Percentiles rank a stretch among this genome's conserved stretches.
phyloP scores from a whole-genome alignment of 768 basidiomycete genomes.

The Cystobasidium onofrii region DNA sequence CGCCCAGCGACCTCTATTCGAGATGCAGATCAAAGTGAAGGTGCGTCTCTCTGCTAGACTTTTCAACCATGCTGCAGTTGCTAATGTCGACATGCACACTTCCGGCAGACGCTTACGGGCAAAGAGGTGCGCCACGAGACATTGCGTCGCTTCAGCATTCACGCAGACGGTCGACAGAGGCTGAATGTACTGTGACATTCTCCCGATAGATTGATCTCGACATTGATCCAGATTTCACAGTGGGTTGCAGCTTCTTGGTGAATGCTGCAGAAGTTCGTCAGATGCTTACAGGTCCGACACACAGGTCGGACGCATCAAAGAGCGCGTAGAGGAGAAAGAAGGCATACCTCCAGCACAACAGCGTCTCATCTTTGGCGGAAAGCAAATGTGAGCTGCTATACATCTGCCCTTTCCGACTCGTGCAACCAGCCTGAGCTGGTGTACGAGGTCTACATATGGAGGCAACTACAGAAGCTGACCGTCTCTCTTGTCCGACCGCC shows the following conservation, averaged over 20 bases:
- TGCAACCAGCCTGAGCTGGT: neutral
- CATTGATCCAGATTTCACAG: constrained; percentile 83
- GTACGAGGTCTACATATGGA: too few relatives aligned
- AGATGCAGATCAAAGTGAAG: constrained; percentile 87
- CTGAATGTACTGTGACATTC: neutral
- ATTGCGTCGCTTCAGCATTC: neutral
- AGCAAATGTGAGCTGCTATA: constrained; percentile 70
- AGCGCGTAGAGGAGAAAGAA: constrained; percentile 95
- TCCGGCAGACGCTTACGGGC: constrained; percentile 75
- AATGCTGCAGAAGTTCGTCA: too few relatives aligned
- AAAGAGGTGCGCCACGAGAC: constrained; percentile 62
- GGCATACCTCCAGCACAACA: constrained; percentile 96
- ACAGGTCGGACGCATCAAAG: constrained; percentile 88
- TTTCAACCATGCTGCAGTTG: neutral
- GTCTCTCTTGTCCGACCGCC: neutral
- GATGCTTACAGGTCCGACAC: neutral
- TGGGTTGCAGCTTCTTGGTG: too few relatives aligned
- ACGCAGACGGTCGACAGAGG: neutral
- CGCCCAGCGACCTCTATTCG: neutral
- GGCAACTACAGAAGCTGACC: too few relatives aligned
- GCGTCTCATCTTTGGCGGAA: constrained; percentile 80
- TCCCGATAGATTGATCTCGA: constrained; percentile 74
- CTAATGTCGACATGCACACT: neutral
- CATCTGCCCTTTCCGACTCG: neutral
- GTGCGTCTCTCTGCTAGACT: constrained; percentile 46